Percentiles rank a stretch among this genome's conserved stretches.
These are phyloP conservation scores for Clarireedia sp. DNA, from an alignment of 2,329 filamentous ascomycete genomes.

Conservation along the genomic window DNA sequence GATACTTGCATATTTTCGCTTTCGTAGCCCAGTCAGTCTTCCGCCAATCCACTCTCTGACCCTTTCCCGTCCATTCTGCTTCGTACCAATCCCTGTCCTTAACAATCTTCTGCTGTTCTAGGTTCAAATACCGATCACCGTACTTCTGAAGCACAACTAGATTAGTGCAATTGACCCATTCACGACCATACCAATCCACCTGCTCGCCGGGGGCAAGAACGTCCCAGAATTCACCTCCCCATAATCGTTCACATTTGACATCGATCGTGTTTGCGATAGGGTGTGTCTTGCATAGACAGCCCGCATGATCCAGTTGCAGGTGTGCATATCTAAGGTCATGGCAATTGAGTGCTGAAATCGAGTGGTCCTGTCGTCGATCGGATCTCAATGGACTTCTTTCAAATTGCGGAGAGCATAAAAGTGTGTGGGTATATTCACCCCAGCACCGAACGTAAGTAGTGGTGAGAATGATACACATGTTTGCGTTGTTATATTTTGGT, in stretches of 20 bases:
- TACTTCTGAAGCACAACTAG: background rate
- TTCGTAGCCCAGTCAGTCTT: slow-evolving; percentile 3
- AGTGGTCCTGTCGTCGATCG: background rate
- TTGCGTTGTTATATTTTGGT: background rate
- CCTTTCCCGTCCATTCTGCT: slow-evolving; percentile 2
- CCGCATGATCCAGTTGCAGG: background rate
- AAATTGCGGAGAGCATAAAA: background rate
- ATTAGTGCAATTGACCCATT: slow-evolving; percentile 5
- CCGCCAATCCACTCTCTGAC: slow-evolving; percentile 1
- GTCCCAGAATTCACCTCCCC: slow-evolving; percentile 4
- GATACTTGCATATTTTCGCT: background rate
- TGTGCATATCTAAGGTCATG: background rate
- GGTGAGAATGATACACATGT: background rate
- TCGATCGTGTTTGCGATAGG: background rate
- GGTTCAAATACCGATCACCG: background rate
- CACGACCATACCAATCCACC: background rate
- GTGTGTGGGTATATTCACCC: background rate
- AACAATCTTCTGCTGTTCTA: background rate
- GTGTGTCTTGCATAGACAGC: background rate
- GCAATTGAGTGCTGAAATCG: background rate
- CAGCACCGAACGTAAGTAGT: background rate
- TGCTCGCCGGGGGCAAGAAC: background rate
- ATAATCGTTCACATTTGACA: background rate
- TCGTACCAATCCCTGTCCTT: background rate
- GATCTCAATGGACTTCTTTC: background rate